A percentile compares a stretch with the other conserved stretches of the same genome.
Evolutionary conservation across 2,329 filamentous ascomycete genomes (phyloP).

Genomic region (Aspergillus fijiensis): DNA sequence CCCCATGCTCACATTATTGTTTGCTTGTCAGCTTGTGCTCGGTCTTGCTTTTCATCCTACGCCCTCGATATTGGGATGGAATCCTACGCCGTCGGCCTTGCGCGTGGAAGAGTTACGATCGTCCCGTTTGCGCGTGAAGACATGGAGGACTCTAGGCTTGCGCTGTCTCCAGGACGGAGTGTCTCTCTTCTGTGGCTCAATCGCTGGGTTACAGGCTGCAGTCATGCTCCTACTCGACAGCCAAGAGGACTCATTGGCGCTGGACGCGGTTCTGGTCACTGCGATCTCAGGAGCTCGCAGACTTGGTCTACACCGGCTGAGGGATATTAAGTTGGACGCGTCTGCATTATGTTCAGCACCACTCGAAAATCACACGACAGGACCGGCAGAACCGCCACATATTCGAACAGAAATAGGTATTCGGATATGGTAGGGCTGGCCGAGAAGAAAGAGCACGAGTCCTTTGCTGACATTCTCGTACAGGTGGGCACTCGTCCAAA

Average conservation of each 20-base stretch:
- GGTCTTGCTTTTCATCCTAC: background rate
- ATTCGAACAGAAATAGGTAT: background rate
- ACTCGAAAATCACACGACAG: background rate
- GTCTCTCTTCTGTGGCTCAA: conserved; percentile 17
- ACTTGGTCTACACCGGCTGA: conserved; percentile 13
- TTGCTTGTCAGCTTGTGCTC: background rate
- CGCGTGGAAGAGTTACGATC: background rate
- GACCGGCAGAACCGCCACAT: background rate
- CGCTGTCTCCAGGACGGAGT: conserved; percentile 15
- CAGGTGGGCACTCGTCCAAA: conserved; percentile 18
- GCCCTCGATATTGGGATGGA: background rate
- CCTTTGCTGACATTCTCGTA: background rate
- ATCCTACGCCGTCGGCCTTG: background rate
- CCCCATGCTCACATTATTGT: background rate
- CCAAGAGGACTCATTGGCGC: conserved; percentile 5
- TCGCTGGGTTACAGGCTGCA: conserved; percentile 14
- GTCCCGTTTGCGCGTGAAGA: background rate
- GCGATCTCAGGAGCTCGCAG: conserved; percentile 18
- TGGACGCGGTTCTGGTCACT: conserved; percentile 15
- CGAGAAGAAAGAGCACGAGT: no score
- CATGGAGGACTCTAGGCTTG: background rate
- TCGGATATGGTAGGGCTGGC: background rate
- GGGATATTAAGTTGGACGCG: background rate
- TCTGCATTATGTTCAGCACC: background rate
- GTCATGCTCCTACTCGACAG: conserved; percentile 18